Evolutionary conservation across 352 stramenopile genomes (phyloP), one percentile per base, ranked within the genome.

Genomic region (Plasmopara halstedii): DNA sequence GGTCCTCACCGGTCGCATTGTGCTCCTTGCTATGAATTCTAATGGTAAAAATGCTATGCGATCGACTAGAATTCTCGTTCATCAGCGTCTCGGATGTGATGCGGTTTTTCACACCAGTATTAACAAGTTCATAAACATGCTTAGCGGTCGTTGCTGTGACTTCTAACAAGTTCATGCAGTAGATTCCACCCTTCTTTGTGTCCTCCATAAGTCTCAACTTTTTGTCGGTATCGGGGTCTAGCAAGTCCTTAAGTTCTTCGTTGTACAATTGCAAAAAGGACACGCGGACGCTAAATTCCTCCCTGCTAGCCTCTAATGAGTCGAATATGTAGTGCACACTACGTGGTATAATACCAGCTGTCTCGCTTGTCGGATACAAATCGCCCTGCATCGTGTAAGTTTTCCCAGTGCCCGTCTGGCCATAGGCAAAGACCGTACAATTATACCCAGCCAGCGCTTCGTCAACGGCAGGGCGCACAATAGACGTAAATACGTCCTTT

Each of bases 181-280:
- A 90, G 18, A 95, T 79, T 3, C 87, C 81, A 34, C 85, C 85
- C 43, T 78, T 70, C 56, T 93, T 92, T 17, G 70, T 46, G 56
- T 96, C 86, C 26, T 96, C 85, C 72, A 95, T 88, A 6, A 97
- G 64, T 6, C 82, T 64, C 48, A 96, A 58, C 59, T 88, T 86
- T 58, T 91, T 92, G 50, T 85, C 81, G 10, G 78, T 74, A 14
- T 73, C 56, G 3, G 85, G 73, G 20, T 74, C 73, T 10, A 98
- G 62, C 37, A 98, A 58, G 60, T 98, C 95, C 35, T 93, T 88
- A 6, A 98, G 68, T 47, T 98, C 95, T 70, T 99, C 96, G 52
- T 99, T 99, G 79, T 99, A 99, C 39, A 99, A 85, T 76, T 99
- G 95, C 43, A 99, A 70, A 62, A 98, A 99, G 29, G 88, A 97